Base-by-base conservation (phyloP, 2,329 filamentous ascomycete genomes). In the Didymella arachidicola region DNA sequence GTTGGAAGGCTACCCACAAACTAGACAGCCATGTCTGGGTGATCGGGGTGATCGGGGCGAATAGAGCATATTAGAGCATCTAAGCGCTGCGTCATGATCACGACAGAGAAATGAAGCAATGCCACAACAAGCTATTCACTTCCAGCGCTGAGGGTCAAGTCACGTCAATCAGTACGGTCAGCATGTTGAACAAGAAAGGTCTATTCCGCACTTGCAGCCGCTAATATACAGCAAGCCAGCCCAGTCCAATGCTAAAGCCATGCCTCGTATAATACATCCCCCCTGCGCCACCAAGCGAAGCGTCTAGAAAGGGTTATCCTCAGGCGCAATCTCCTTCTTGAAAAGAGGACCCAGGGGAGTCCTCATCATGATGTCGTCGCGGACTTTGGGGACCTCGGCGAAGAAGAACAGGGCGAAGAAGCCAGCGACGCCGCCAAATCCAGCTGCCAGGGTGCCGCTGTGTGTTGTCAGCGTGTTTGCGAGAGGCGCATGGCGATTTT, bases 1-100 rank as follows among this genome's bases (percentile, higher is more conserved):
- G 95, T 99, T 61, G 90, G 90, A 77, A 88, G 93, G 77, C 86
- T 96, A 61, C 81, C 81, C 42, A 79, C 79, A 50, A 83, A 83
- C 69, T 83, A 77, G 61, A 46, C 49, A 38, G 14, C 25, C 45
- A 42, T 18, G 44, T 38, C 27, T 45, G 34, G n/a, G 39, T 10
- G 14, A 19, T 16, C 29, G 30, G 34, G n/a, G 39, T 10, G 14
- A 19, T 16, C 29, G 30, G 38, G 45, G 48, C 38, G 43, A 34
- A 46, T 30, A 56, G 32, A 59, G 50, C 46, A 55, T 61, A 51
- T 53, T 51, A 59, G 53, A 57, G 61, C 62, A 64, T 55, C 60
- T 36, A 43, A 58, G 58, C 55, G 51, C 54, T 53, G 48, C 55
- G 43, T 63, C 64, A 55, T 62, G 60, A 62, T 59, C 49, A 71